Evolutionary conservation across 345 rosid species (phyloP), one percentile per base, ranked within the genome.

Genomic region (Syzygium oleosum): DNA sequence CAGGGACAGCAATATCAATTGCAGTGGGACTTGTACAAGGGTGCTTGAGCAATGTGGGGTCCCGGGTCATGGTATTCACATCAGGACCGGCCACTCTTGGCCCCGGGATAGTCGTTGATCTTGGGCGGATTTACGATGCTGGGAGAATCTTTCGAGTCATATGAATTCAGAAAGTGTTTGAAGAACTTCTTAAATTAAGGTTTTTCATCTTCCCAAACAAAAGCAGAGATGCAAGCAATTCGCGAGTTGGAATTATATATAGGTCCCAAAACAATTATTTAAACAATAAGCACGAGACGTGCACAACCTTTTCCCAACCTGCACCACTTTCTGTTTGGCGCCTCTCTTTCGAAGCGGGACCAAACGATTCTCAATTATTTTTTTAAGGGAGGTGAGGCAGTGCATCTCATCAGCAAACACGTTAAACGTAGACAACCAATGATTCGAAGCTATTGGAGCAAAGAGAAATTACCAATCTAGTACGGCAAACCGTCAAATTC

Each of bases 61-160:
- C 99, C 63, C 93, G 98, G 90, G 93, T 96, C 79, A 94, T 97
- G 97, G 98, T 95, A 86, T 97, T 97, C 90, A 94, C 98, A 43
- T 95, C 99, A 43, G 99, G 99, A 51, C 99, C 99, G 15, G 95
- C 98, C 41, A 98, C 99, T 68, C 85, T 94, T 85, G 99, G 99
- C 68, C 98, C 98, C 0, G 99, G 99, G 86, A 94, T 96, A 84
- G 84, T 96, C 11, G 98, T 98, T 65, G 93, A 94, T 85, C 92
- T 94, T 98, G 2, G 98, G 99, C 85, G 99, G 99, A 84, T 96
- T 95, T 91, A 93, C 96, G 92, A 90, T 96, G 92, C 89, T 96
- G 29, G 97, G 98, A 54, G 99, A 98, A 89, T 92, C 96, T 68
- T 98, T 98, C 80, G 96, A 94, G 56, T 94, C 98, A 0, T 93